These are phyloP conservation scores for Xylaria acuta DNA, from an alignment of 495 filamentous ascomycete species.

Conservation along the genomic window DNA sequence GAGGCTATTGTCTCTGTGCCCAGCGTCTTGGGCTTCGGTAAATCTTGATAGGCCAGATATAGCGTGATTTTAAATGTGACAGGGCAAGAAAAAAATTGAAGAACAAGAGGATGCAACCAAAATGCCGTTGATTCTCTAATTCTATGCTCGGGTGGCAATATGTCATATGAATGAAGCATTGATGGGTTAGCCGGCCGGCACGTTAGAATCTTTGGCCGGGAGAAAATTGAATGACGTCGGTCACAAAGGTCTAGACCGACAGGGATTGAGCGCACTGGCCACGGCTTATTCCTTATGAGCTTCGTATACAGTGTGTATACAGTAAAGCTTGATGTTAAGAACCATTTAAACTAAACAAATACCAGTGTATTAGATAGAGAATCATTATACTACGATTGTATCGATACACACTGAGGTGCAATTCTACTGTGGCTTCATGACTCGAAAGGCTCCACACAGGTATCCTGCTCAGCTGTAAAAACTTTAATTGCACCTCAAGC, in stretches of 20 bases:
- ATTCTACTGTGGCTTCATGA: background rate
- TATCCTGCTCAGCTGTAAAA: background rate
- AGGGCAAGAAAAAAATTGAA: background rate
- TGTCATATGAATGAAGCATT: background rate
- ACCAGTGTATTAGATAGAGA: too few species aligned
- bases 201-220: background rate
- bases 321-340: background rate
- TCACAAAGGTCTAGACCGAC: background rate
- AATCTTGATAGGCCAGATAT: background rate
- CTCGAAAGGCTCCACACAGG: background rate
- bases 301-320: constrained; percentile 10
- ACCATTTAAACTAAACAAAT: background rate
- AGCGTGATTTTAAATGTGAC: background rate
- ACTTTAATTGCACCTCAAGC: background rate
- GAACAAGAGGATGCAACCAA: background rate
- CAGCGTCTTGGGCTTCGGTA: background rate
- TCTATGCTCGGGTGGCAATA: background rate
- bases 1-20: background rate
- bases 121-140: background rate
- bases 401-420: background rate
- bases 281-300: background rate
- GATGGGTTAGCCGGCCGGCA: background rate
- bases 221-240: constrained; percentile 25
- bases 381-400: background rate
- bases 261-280: constrained; percentile 9